Evolutionary conservation across 1,139 yeast species (phyloP), one percentile per base, ranked within the genome.

Genomic region (Pichia sp.): DNA sequence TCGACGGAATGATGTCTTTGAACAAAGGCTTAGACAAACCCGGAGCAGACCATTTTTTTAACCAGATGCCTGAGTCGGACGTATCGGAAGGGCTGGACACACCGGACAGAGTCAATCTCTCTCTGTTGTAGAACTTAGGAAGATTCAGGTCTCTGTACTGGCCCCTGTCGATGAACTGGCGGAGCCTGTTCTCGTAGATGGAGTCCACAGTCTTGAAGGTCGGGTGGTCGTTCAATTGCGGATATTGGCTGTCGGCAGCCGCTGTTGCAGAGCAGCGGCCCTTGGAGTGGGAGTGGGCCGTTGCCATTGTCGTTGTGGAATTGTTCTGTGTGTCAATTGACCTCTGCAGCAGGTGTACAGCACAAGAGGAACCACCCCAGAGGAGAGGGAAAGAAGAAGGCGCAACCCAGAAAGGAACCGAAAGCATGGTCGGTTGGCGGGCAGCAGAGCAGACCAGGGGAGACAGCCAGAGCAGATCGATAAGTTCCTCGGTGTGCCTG

Each of bases 161-260:
- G 24, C 24, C 24, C 6, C 84, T 71, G 64, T 84, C 85, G 46
- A 81, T 80, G 75, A 92, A 92, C 64, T 90, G 97, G 50, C 95
- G 79, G 58, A 93, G 75, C 54, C 98, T 77, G 65, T 81, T 80
- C 63, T 86, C 89, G 67, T 87, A 92, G 56, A 92, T 80, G 54
- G 81, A 78, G 67, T 88, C 91, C 44, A 92, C 84, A 58, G 95
- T 93, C 68, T 89, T 89, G 65, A 91, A 87, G 53, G 81, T 83
- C 3, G 97, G 97, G 59, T 81, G 84, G 58, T 75, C 76, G 68
- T 80, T 85, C 61, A 75, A 60, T 54, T 67, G 71, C 5, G 78
- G 70, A 56, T 75, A 76, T 20, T 20, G 24, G 24, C 24, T 20
- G 24, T 20, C 24, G 3, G 24, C 24, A 20, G 24, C 24, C 24